A percentile compares a stretch with the other conserved stretches of the same genome.
These are phyloP conservation scores for Aspergillus glaucus DNA, from an alignment of 2,329 filamentous ascomycete genomes.

Conservation along the genomic window DNA sequence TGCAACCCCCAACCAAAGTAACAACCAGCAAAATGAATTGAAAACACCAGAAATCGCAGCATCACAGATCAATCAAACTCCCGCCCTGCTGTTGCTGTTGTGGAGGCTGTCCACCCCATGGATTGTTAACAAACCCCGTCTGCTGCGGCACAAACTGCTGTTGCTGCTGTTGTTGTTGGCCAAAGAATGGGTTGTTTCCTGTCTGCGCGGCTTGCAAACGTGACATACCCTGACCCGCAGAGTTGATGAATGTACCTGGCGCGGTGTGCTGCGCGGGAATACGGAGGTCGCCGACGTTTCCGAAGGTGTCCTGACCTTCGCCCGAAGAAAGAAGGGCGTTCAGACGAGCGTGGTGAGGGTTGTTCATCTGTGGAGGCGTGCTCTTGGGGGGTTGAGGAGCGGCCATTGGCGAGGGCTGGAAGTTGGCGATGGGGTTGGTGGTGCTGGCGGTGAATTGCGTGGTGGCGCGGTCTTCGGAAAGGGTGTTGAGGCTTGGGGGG, in stretches of 20 bases:
- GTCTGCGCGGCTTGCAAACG: conserved; percentile 62
- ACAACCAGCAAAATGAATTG: background rate
- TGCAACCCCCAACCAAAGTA: background rate
- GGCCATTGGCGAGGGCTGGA: conserved; percentile 32
- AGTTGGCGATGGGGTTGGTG: conserved; percentile 45
- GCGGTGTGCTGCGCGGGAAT: conserved; percentile 96
- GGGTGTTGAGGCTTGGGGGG: conserved; percentile 64
- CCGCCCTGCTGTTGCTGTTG: conserved; percentile 44
- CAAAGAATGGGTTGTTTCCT: conserved; percentile 84
- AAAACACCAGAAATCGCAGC: background rate
- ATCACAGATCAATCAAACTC: conserved; percentile 57
- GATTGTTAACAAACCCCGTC: conserved; percentile 45
- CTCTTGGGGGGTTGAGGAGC: conserved; percentile 28
- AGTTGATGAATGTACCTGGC: conserved; percentile 94
- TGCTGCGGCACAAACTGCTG: conserved; percentile 46
- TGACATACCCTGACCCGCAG: conserved; percentile 73
- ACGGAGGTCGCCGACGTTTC: conserved; percentile 91
- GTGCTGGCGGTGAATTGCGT: conserved; percentile 50
- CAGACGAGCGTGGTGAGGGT: conserved; percentile 64
- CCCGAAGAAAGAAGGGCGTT: conserved; percentile 80
- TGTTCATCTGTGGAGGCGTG: conserved; percentile 29
- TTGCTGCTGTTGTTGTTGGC: conserved; percentile 55
- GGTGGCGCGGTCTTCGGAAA: conserved; percentile 80
- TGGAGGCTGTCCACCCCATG: conserved; percentile 48
- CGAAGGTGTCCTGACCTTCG: conserved; percentile 94